Base-by-base conservation (phyloP, 148 eudicot genomes). In the Nepenthes gracilis region DNA sequence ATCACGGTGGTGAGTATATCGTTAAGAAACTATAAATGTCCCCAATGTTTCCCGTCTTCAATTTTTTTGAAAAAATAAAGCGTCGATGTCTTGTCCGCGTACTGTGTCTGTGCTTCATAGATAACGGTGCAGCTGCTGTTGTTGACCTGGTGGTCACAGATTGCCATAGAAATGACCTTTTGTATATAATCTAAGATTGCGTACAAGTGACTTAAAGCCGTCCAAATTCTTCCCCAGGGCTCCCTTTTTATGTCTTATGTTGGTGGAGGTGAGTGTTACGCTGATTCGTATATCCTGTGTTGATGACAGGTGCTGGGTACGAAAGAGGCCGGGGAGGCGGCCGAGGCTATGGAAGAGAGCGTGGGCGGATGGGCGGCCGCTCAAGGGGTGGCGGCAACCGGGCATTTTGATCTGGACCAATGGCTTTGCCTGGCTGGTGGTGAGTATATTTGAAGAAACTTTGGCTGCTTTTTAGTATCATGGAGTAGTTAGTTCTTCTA, bases 1-100 rank as follows among this genome's bases (percentile, higher is more conserved):
- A 82, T 69, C 74, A 23, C 23, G 23, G 80, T 55, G 98, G 98
- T 88, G 32, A 72, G 98, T 75, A 32, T 51, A 14, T 36, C 23
- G 23, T 23, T 23, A 23, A 23, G 23, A 23, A 23, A 23, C 23
- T 23, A 23, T 23, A n/a, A n/a, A 23, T 23, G 23, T 23, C 23
- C 23, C 23, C 23, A 23, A 23, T 23, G 23, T 23, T 23, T 23
- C 23, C 23, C 23, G 0, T 23, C 23, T 23, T 23, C 23, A 23
- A 23, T 23, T 23, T 23, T 23, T 23, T 23, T 0, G 23, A 0
- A 23, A 23, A 23, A 23, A 23, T 23, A 23, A 23, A 23, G 23
- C 23, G 23, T 23, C 23, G 23, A 23, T 23, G 23, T 23, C 23
- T 23, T 23, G 23, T 23, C 23, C 0, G 23, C 23, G 23, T 23